Percentiles rank a stretch among this genome's conserved stretches.
Evolutionary conservation across 306 rosid genomes (phyloP).

Genomic region (Pyrus betulifolia): DNA sequence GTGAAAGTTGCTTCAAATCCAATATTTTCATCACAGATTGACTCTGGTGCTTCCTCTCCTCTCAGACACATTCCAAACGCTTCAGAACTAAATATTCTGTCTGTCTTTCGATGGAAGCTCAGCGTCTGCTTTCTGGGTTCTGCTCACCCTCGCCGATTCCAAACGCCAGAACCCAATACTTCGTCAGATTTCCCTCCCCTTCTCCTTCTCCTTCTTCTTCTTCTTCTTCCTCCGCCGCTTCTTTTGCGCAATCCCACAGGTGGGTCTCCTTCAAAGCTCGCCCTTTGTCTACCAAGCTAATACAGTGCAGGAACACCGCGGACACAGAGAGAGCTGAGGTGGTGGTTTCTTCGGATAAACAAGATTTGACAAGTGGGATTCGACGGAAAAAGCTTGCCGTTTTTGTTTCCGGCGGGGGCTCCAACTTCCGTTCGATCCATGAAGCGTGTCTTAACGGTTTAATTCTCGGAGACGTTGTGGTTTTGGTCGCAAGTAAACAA

Average conservation of each 20-base stretch:
- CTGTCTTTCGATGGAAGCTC: slow-evolving; percentile 31
- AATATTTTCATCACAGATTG: too few species aligned
- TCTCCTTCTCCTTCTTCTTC: slow-evolving; percentile 18
- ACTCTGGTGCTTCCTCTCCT: too few species aligned
- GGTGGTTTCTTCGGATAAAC: not conserved
- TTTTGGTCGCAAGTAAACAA: slow-evolving; percentile 64
- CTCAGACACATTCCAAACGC: too few species aligned
- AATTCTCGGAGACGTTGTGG: slow-evolving; percentile 60
- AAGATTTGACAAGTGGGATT: slow-evolving; percentile 17
- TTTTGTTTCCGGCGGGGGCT: slow-evolving; percentile 92
- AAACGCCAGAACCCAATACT: slow-evolving; percentile 17
- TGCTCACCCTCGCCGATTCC: slow-evolving; percentile 26
- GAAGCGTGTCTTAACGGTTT: slow-evolving; percentile 54
- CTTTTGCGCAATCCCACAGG: slow-evolving; percentile 23
- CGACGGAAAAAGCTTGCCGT: slow-evolving; percentile 61
- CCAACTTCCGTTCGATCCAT: slow-evolving; percentile 71
- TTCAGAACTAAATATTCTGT: not conserved
- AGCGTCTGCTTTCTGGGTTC: slow-evolving; percentile 21
- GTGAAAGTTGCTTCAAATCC: too few species aligned
- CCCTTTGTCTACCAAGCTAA: slow-evolving; percentile 12
- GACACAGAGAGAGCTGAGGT: slow-evolving; percentile 13
- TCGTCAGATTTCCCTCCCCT: slow-evolving; percentile 2
- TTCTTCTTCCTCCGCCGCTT: slow-evolving; percentile 2
- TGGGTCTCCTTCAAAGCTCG: slow-evolving; percentile 13
- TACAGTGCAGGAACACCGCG: slow-evolving; percentile 17